Evolutionary conservation across 495 filamentous ascomycete species (phyloP).

Genomic region (Astrothelium subdiscretum): DNA sequence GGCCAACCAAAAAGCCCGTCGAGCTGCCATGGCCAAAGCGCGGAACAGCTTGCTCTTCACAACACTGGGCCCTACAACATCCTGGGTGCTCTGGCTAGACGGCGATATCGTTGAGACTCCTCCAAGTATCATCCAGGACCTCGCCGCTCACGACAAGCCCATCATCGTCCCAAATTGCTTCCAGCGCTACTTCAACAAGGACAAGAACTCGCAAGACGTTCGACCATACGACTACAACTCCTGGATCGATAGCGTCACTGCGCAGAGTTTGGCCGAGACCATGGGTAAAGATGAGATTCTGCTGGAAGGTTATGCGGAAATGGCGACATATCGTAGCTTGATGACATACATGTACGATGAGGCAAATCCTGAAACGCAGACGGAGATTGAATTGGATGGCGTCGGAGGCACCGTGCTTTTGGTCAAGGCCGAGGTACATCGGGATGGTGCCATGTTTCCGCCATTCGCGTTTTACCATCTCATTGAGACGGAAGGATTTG

Average conservation of each 20-base stretch:
- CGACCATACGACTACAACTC: slow-evolving; percentile 95
- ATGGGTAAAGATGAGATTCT: slow-evolving; percentile 90
- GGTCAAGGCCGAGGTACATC: slow-evolving; percentile 94
- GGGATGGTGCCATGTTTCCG: slow-evolving; percentile 98
- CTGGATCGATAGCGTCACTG: slow-evolving; percentile 78
- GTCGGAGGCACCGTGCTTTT: slow-evolving; percentile 89
- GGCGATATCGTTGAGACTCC: slow-evolving; percentile 88
- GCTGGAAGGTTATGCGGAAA: slow-evolving; percentile 82
- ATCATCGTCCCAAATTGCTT: slow-evolving; percentile 93
- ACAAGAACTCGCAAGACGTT: slow-evolving; percentile 54
- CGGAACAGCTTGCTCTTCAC: slow-evolving; percentile 93
- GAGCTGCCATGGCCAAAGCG: slow-evolving; percentile 84
- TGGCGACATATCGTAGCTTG: slow-evolving; percentile 79
- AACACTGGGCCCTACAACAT: slow-evolving; percentile 85
- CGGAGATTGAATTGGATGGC: slow-evolving; percentile 67
- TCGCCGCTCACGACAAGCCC: slow-evolving; percentile 73
- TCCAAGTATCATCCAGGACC: slow-evolving; percentile 75
- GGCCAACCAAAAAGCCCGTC: slow-evolving; percentile 70
- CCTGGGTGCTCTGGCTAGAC: slow-evolving; percentile 96
- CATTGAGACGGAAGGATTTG: slow-evolving; percentile 96
- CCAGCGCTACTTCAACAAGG: slow-evolving; percentile 70
- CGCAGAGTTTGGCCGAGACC: slow-evolving; percentile 56
- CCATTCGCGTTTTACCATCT: slow-evolving; percentile 92
- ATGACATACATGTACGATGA: slow-evolving; percentile 75
- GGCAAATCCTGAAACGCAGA: slow-evolving; percentile 18